These are phyloP conservation scores for Hygrophoropsis aurantiaca DNA, from an alignment of 768 basidiomycete species.

Conservation along the genomic window DNA sequence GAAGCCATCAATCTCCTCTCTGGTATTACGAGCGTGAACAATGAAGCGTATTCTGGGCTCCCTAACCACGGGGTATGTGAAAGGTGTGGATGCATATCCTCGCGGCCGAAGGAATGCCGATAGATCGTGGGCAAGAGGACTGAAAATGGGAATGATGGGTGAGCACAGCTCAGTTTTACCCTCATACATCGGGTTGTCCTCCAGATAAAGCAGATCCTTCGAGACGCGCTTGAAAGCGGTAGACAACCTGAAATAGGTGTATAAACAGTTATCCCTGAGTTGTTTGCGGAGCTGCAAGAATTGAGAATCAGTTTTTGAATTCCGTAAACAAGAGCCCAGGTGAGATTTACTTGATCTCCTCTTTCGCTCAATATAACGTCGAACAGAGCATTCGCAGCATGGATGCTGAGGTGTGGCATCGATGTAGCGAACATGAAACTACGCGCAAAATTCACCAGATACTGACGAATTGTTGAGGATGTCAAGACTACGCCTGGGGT, in stretches of 20 bases:
- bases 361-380: constrained; percentile 9
- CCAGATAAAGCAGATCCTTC: not conserved
- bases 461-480: constrained; percentile 13
- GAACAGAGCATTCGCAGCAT: constrained; percentile 43
- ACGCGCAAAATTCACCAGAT: constrained; percentile 19
- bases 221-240: not conserved
- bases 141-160: constrained; percentile 80
- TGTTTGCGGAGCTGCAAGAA: constrained; percentile 11
- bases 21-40: constrained; percentile 70
- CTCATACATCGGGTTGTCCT: not conserved
- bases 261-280: not conserved
- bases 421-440: constrained; percentile 21
- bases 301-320: constrained; percentile 53
- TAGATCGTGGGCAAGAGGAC: constrained; percentile 66
- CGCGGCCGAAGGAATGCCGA: constrained; percentile 38
- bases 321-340: constrained; percentile 69
- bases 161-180: constrained; percentile 37
- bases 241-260: not conserved
- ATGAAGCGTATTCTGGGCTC: constrained; percentile 69
- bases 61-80: not conserved
- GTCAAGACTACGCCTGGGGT: constrained; percentile 17
- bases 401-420: constrained; percentile 18
- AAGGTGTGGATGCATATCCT: not conserved
- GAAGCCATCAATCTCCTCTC: constrained; percentile 59
- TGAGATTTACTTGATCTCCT: constrained; percentile 20